Evolutionary conservation across 202 grass and related monocot genomes (phyloP).

Genomic region (Hordeum pubiflorum): DNA sequence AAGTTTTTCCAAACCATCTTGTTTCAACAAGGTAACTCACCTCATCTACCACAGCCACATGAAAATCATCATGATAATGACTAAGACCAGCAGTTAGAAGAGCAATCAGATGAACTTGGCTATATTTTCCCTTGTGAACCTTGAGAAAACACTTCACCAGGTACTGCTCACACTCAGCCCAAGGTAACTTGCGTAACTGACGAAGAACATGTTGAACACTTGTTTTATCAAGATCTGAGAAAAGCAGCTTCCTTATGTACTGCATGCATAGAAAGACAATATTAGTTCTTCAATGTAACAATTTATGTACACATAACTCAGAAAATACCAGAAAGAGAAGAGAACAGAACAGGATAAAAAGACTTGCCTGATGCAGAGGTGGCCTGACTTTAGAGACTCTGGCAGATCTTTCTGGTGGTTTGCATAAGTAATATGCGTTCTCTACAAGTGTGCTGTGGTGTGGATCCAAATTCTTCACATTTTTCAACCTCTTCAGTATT

Average conservation of each 20-base stretch:
- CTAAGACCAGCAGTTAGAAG: conserved; percentile 51
- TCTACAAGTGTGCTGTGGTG: conserved; percentile 19
- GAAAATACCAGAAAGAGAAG: background rate
- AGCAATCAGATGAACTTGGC: conserved; percentile 60
- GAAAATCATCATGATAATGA: conserved; percentile 58
- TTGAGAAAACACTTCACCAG: conserved; percentile 73
- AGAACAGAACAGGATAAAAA: background rate
- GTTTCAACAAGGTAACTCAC: conserved; percentile 28
- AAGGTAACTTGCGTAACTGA: conserved; percentile 64
- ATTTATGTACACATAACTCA: background rate
- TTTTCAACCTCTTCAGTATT: conserved; percentile 21
- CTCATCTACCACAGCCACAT: conserved; percentile 59
- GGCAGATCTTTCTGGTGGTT: conserved; percentile 16
- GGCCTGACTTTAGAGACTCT: conserved; percentile 14
- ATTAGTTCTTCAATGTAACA: background rate
- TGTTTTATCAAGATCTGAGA: conserved; percentile 68
- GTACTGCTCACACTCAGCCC: conserved; percentile 58
- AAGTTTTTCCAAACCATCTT: background rate
- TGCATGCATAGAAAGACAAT: background rate
- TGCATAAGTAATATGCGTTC: conserved; percentile 22
- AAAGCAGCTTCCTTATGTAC: conserved; percentile 52
- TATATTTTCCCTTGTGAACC: conserved; percentile 74
- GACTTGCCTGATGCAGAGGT: conserved; percentile 7
- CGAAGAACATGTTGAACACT: conserved; percentile 58
- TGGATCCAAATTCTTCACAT: conserved; percentile 18